Evolutionary conservation across 2,329 filamentous ascomycete species (phyloP).

Genomic region (Aspergillus sclerotialis): DNA sequence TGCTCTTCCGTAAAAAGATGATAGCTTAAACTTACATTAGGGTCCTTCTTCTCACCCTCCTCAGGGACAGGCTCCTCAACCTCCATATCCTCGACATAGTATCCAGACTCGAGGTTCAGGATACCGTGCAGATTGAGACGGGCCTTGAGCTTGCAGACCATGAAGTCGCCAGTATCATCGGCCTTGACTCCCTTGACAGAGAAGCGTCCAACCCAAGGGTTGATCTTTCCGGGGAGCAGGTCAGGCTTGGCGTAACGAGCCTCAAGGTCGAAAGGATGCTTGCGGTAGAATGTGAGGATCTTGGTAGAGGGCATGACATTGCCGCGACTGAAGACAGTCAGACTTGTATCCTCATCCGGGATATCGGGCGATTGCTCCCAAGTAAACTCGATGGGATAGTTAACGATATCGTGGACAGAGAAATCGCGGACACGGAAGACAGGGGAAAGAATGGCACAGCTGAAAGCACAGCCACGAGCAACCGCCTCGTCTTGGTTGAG

Average conservation of each 20-base stretch:
- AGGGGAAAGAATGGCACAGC: slow-evolving; percentile 93
- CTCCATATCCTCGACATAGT: slow-evolving; percentile 97
- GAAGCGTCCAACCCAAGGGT: slow-evolving; percentile 95
- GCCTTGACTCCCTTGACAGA: slow-evolving; percentile 97
- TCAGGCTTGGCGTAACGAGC: slow-evolving; percentile 88
- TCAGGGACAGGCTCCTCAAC: slow-evolving; percentile 87
- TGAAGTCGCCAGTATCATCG: slow-evolving; percentile 90
- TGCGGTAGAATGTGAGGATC: slow-evolving; percentile 98
- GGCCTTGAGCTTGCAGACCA: slow-evolving; percentile 99
- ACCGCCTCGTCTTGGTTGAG: slow-evolving; percentile 98
- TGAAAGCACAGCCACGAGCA: slow-evolving; percentile 91
- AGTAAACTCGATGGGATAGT: slow-evolving; percentile 95
- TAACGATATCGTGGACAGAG: slow-evolving; percentile 92
- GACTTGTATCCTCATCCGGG: slow-evolving; percentile 92
- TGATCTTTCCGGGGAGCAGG: slow-evolving; percentile 76
- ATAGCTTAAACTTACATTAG: slow-evolving; percentile 37
- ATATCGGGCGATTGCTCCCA: slow-evolving; percentile 99
- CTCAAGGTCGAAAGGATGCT: slow-evolving; percentile 94
- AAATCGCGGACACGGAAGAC: slow-evolving; percentile 99
- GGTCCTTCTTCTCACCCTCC: slow-evolving; percentile 59
- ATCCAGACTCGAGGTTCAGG: slow-evolving; percentile 91
- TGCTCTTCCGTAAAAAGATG: neutral
- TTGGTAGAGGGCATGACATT: slow-evolving; percentile 97
- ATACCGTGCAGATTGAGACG: slow-evolving; percentile 94
- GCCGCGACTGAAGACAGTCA: slow-evolving; percentile 95